Evolutionary conservation across 1,139 yeast species (phyloP), one percentile per base, ranked within the genome.

Genomic region (Arxiozyma slooffiae): DNA sequence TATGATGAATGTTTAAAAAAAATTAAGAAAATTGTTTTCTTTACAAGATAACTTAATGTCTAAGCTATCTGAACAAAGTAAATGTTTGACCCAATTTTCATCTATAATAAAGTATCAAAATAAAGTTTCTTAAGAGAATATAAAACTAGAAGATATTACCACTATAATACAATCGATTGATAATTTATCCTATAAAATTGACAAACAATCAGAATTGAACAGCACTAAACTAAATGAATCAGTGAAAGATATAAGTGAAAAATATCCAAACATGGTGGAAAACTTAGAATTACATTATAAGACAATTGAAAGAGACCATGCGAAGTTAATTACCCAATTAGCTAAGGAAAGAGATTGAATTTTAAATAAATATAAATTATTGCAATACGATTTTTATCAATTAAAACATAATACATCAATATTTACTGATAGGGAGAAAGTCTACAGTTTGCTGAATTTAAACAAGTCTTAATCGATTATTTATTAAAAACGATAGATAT

Each of bases 401-500:
- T n/a, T 41, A 41, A 23, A 26, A 26, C 44, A 41, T 11, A 6
- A 41, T 9, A 9, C 26, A 8, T 17, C 30, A 26, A 14, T 7
- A 21, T 7, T 18, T 3, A 26, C 24, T 17, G 22, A 41, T 11
- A 26, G 22, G 2, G 26, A 9, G 14, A 34, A 41, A n/a, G n/a
- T 17, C 44, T 34, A 7, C 23, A 24, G 2, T 41, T 41, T 26
- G n/a, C 34, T 23, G 20, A 9, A 26, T 56, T 62, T 38, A 58
- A 60, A 47, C 56, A 59, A 38, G 59, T 55, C 39, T 47, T 64
- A 60, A 69, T 52, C 53, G 63, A 52, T 64, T 76, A 62, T 73
- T 73, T 64, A 67, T 73, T 53, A 69, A 73, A 63, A 59, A 74
- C 55, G 58, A 57, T 81, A 46, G 68, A 70, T 38, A 72, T 79